Evolutionary conservation across 2,329 filamentous ascomycete genomes (phyloP).

Genomic region (Cordyceps tenuipes): DNA sequence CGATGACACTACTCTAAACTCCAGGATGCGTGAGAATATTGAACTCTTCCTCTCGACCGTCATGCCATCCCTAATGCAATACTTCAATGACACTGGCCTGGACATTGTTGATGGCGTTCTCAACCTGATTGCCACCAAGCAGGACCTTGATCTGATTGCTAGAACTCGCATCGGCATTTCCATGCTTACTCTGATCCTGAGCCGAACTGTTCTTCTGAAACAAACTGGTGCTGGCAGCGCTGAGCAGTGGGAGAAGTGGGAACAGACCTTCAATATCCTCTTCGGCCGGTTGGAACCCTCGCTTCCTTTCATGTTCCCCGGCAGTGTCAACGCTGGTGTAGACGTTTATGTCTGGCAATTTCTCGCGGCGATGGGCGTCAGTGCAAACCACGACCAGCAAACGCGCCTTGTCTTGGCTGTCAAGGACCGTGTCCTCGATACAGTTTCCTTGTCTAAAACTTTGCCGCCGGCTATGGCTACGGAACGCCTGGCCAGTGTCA

Average conservation of each 20-base stretch:
- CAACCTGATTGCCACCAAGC: slow-evolving; percentile 72
- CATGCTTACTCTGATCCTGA: slow-evolving; percentile 88
- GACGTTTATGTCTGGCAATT: slow-evolving; percentile 99
- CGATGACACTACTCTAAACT: slow-evolving; percentile 63
- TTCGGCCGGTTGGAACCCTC: slow-evolving; percentile 83
- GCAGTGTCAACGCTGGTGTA: slow-evolving; percentile 79
- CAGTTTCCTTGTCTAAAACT: slow-evolving; percentile 79
- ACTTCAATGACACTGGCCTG: slow-evolving; percentile 83
- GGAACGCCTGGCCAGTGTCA: slow-evolving; percentile 82
- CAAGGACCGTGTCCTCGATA: slow-evolving; percentile 97
- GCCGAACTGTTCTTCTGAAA: slow-evolving; percentile 87
- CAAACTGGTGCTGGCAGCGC: slow-evolving; percentile 64
- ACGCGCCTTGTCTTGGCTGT: slow-evolving; percentile 89
- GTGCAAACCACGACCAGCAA: slow-evolving; percentile 88
- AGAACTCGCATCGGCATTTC: slow-evolving; percentile 82
- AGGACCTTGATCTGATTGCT: slow-evolving; percentile 76
- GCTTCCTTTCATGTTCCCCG: slow-evolving; percentile 80
- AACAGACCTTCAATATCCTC: slow-evolving; percentile 71
- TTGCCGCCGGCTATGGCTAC: slow-evolving; percentile 78
- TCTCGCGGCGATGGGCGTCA: slow-evolving; percentile 87
- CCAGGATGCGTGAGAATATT: slow-evolving; percentile 78
- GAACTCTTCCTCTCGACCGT: slow-evolving; percentile 84
- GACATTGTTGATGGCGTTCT: slow-evolving; percentile 87
- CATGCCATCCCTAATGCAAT: slow-evolving; percentile 81
- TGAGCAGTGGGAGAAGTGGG: slow-evolving; percentile 75